Evolutionary conservation across 371 early-diverging fungal genomes (phyloP).

Genomic region (Sporodiniella umbellata): DNA sequence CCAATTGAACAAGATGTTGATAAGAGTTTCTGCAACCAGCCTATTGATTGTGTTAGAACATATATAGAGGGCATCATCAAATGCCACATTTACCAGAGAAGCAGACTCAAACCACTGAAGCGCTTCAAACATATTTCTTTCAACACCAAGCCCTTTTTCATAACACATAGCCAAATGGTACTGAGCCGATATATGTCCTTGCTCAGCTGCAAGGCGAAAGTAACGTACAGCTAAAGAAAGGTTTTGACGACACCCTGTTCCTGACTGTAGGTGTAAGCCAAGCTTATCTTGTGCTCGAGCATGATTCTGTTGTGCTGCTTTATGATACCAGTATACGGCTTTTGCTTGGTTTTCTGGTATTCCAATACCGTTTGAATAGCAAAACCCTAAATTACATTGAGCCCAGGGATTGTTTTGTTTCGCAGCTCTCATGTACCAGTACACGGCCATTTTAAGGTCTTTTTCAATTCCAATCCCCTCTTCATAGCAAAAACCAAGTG

Average conservation of each 20-base stretch:
- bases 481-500: conserved; percentile 82
- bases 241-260: conserved; percentile 62
- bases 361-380: conserved; percentile 74
- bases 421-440: conserved; percentile 65
- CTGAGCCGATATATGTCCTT: conserved; percentile 50
- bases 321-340: conserved; percentile 68
- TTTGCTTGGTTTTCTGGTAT: conserved; percentile 46
- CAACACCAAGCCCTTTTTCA: conserved; percentile 60
- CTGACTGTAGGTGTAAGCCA: conserved; percentile 75
- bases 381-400: conserved; percentile 68
- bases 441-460: conserved; percentile 54
- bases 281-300: conserved; percentile 76
- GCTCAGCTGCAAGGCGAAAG: conserved; percentile 56
- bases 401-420: conserved; percentile 63
- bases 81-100: conserved; percentile 20
- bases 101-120: conserved; percentile 59
- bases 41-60: conserved; percentile 1
- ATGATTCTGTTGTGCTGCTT: conserved; percentile 49
- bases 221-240: conserved; percentile 47
- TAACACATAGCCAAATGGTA: conserved; percentile 52
- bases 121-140: conserved; percentile 47
- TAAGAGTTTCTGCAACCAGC: conserved; percentile 48
- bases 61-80: not conserved
- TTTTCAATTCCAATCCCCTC: conserved; percentile 67
- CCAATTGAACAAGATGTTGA: conserved; percentile 39